Conservation (phyloP, 2,329 filamentous ascomycete genomes). For the Anthostomella pinea region DNA sequence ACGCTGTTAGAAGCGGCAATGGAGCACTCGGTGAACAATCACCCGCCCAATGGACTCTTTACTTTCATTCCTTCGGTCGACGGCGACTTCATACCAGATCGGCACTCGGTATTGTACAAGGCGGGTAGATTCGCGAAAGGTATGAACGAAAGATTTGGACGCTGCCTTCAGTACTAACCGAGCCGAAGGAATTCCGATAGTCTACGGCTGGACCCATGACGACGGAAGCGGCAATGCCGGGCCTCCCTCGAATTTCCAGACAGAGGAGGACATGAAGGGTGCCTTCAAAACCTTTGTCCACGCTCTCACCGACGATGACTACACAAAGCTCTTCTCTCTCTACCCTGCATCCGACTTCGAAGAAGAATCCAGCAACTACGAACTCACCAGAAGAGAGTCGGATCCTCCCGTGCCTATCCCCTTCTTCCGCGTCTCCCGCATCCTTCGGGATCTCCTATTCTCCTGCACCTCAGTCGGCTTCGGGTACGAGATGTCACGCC, state of each 20-base stretch:
- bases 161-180: background rate
- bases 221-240: constrained; percentile 27
- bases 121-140: constrained; percentile 20
- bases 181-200: constrained; percentile 18
- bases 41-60: constrained; percentile 25
- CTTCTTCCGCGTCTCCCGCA: constrained; percentile 18
- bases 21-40: constrained; percentile 26
- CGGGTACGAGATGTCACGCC: constrained; percentile 16
- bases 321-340: constrained; percentile 21
- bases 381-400: constrained; percentile 12
- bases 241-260: constrained; percentile 17
- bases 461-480: constrained; percentile 21
- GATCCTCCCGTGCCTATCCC: constrained; percentile 17
- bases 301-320: constrained; percentile 24
- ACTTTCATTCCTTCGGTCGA: constrained; percentile 31
- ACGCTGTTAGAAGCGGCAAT: constrained; percentile 23
- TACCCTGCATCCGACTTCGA: constrained; percentile 27
- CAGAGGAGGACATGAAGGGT: constrained; percentile 23
- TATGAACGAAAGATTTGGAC: background rate
- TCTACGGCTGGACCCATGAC: constrained; percentile 28
- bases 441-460: constrained; percentile 20
- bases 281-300: constrained; percentile 20
- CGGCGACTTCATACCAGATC: constrained; percentile 26
- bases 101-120: constrained; percentile 22
- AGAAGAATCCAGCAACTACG: constrained; percentile 18